Evolutionary conservation across 2,329 filamentous ascomycete species (phyloP), one percentile per base, ranked within the genome.

Genomic region (Venturia pyrina): DNA sequence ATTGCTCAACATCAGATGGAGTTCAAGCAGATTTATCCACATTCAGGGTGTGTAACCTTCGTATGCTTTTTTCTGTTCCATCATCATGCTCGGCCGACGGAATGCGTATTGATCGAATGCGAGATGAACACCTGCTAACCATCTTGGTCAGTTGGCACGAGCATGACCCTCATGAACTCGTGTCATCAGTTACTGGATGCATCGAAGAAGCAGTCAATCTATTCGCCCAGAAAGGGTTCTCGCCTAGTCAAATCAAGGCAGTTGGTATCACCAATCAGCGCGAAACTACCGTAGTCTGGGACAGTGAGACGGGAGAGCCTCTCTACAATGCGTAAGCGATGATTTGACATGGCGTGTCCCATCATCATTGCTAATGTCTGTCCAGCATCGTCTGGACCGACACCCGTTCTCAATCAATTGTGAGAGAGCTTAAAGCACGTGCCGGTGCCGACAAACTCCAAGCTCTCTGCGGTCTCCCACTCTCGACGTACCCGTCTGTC

Each of bases 201-300:
- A 92, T 96, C 70, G 88, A 91, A 70, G 85, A 86, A 68, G 90
- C 90, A 0, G 85, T 89, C 68, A 84, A 87, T 72, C 79, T 87
- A 53, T 96, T 96, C 77, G 77, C 85, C 63, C 80, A 84, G 24
- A 79, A 86, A 66, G 91, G 91, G 67, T 84, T 91, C 76, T 81
- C 82, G 34, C 80, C 83, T 67, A 81, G 83, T 64, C 84, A 89
- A 70, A 91, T 96, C 73, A 89, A 85, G 74, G 85, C 89, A 13
- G 82, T 96, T 69, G 92, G 92, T 66, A 90, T 96, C 74, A 96
- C 91, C 67, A 96, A 93, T 78, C 92, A 96, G 80, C 87, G 92
- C 73, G 92, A 96, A 76, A 96, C 92, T 1, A 90, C 89, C 1
- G 82, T 96, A 1, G 87, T 92, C 32, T 96, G 92, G 92, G 90